Percentiles rank a stretch among this genome's conserved stretches.
These are phyloP conservation scores for Xylariaceae sp. DNA, from an alignment of 2,329 filamentous ascomycete species.

Conservation along the genomic window DNA sequence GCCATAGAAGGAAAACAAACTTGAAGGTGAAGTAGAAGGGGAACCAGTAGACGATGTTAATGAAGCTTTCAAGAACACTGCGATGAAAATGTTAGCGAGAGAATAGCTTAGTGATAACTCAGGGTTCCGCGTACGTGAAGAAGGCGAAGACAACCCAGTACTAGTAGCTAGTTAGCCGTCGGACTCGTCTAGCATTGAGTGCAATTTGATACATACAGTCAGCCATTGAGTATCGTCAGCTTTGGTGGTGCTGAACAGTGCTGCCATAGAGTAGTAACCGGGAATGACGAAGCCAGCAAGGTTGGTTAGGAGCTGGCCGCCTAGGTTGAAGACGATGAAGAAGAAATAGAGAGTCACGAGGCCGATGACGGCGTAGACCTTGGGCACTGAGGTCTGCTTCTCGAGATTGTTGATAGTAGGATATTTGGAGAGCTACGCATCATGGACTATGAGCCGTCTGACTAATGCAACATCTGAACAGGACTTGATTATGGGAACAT, in stretches of 20 bases:
- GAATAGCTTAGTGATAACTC: conserved; percentile 1
- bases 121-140: conserved; percentile 55
- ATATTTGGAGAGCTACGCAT: conserved; percentile 74
- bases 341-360: conserved; percentile 79
- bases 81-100: conserved; percentile 7
- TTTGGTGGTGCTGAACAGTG: conserved; percentile 68
- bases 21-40: conserved; percentile 99
- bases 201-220: conserved; percentile 49
- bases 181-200: conserved; percentile 4
- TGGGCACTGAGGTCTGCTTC: conserved; percentile 77
- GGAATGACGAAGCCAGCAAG: conserved; percentile 78
- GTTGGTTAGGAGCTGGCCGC: conserved; percentile 83
- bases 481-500: conserved; percentile 24
- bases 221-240: conserved; percentile 79
- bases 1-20: conserved; percentile 95
- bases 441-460: conserved; percentile 14
- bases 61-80: conserved; percentile 72
- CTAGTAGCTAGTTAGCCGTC: conserved; percentile 38
- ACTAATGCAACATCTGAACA: conserved; percentile 10
- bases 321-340: conserved; percentile 89
- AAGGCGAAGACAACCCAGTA: conserved; percentile 87
- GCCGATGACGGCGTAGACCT: conserved; percentile 79
- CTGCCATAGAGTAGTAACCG: conserved; percentile 77
- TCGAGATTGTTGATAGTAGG: conserved; percentile 79
- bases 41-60: conserved; percentile 90